Evolutionary conservation across 352 stramenopile genomes (phyloP).

Genomic region (Globisporangium takayamanum): DNA sequence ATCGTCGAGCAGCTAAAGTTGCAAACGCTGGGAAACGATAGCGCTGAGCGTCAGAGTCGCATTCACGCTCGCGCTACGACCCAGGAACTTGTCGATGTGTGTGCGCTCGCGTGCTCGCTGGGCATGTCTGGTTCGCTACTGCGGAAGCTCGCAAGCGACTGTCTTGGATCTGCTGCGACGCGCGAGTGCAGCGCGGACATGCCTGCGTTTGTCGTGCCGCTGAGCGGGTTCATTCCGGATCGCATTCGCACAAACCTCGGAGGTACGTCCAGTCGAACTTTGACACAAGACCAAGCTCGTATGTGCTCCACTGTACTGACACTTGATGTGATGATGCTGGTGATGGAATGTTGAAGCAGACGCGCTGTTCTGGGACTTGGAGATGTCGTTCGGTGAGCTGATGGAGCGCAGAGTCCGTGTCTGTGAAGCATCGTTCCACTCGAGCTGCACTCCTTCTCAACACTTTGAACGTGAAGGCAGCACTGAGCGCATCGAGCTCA

Average conservation of each 20-base stretch:
- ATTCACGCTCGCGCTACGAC: not conserved
- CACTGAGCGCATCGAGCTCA: not conserved
- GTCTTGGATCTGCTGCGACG: not conserved
- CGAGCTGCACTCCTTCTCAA: not conserved
- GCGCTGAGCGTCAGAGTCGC: not conserved
- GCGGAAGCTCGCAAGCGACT: slow-evolving; percentile 10
- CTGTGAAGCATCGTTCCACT: slow-evolving; percentile 14
- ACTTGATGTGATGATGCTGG: not conserved
- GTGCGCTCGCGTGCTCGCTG: slow-evolving; percentile 4
- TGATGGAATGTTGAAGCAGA: slow-evolving; percentile 1
- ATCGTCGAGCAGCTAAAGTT: slow-evolving; percentile 8
- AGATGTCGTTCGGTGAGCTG: slow-evolving; percentile 10
- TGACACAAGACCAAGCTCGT: not conserved
- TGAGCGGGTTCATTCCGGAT: slow-evolving; percentile 15
- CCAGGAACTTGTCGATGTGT: slow-evolving; percentile 13
- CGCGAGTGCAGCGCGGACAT: not conserved
- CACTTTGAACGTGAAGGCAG: too few species aligned
- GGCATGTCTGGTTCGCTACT: slow-evolving; percentile 8
- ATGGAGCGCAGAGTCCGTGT: slow-evolving; percentile 12
- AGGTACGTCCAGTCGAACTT: slow-evolving; percentile 3
- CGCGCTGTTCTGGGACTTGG: slow-evolving; percentile 14
- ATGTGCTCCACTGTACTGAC: not conserved
- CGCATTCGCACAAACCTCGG: slow-evolving; percentile 12
- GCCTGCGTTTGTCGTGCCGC: slow-evolving; percentile 4
- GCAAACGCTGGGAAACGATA: not conserved